Evolutionary conservation across 768 basidiomycete species (phyloP).

Genomic region (Plicaturopsis crispa): DNA sequence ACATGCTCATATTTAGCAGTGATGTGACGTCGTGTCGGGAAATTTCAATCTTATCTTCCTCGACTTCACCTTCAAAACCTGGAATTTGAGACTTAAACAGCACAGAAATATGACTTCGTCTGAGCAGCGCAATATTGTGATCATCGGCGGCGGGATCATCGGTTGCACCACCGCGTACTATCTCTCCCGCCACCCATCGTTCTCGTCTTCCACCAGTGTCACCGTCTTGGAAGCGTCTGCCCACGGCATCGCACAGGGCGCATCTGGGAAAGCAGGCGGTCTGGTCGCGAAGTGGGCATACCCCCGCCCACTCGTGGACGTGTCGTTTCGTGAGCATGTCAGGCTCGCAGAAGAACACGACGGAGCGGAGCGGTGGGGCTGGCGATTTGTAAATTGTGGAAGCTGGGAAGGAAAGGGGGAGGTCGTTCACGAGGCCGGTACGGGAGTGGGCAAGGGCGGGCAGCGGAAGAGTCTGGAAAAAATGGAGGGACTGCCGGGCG

Average conservation of each 20-base stretch:
- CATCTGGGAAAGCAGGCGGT: conserved; percentile 80
- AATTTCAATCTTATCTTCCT: no score
- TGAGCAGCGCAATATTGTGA: conserved; percentile 40
- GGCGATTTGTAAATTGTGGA: conserved; percentile 67
- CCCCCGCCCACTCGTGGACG: conserved; percentile 55
- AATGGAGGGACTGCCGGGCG: conserved; percentile 33
- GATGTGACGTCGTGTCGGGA: no score
- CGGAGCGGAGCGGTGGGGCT: conserved; percentile 75
- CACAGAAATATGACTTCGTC: conserved; percentile 14
- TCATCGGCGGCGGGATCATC: conserved; percentile 84
- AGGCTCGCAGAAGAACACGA: conserved; percentile 61
- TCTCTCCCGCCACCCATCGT: conserved; percentile 50
- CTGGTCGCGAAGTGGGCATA: conserved; percentile 85
- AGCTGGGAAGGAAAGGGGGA: conserved; percentile 66
- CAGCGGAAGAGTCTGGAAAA: conserved; percentile 41
- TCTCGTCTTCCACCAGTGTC: conserved; percentile 31
- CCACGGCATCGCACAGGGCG: conserved; percentile 65
- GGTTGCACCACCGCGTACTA: conserved; percentile 83
- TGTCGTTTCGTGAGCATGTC: conserved; percentile 60
- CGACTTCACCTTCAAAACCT: no score
- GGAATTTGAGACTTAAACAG: no score
- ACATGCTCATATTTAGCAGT: no score
- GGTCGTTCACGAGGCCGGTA: conserved; percentile 11
- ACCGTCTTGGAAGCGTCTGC: conserved; percentile 69
- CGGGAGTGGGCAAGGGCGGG: conserved; percentile 21